These are phyloP conservation scores for Rhodotorula toruloides DNA, from an alignment of 768 basidiomycete species.

Conservation along the genomic window DNA sequence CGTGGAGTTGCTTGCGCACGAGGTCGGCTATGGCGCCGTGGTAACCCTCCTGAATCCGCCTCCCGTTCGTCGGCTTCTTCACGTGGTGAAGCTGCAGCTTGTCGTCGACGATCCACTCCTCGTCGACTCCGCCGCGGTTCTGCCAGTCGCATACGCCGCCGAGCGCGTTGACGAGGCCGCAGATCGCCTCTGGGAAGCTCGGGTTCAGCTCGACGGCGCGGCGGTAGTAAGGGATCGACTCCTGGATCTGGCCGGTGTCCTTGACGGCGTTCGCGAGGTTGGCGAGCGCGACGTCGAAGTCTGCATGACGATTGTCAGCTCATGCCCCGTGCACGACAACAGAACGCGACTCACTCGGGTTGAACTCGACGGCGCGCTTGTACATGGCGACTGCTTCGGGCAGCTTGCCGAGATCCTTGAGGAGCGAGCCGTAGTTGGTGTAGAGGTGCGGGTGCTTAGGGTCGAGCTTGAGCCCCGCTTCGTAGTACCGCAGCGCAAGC, in stretches of 20 bases:
- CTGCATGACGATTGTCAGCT: constrained; percentile 48
- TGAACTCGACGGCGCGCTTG: constrained; percentile 36
- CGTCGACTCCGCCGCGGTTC: constrained; percentile 48
- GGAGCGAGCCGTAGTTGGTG: constrained; percentile 54
- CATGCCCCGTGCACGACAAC: no score
- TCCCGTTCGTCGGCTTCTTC: no score
- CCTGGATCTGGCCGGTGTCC: constrained; percentile 51
- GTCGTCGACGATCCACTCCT: constrained; percentile 27
- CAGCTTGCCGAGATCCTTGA: constrained; percentile 53
- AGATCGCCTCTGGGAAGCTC: constrained; percentile 53
- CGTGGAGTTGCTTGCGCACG: constrained; percentile 32
- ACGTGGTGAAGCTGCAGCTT: constrained; percentile 1
- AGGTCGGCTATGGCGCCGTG: constrained; percentile 34
- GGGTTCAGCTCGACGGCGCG: constrained; percentile 52
- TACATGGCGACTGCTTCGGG: constrained; percentile 49
- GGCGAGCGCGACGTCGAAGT: constrained; percentile 53
- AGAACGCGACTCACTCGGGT: constrained; percentile 24
- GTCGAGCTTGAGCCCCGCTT: constrained; percentile 52
- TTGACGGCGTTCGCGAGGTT: constrained; percentile 56
- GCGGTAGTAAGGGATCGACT: constrained; percentile 53
- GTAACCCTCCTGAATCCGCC: constrained; percentile 17
- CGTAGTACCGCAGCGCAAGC: constrained; percentile 52
- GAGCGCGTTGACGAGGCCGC: constrained; percentile 53
- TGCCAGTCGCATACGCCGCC: constrained; percentile 54
- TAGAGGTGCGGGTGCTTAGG: constrained; percentile 54